Conservation (phyloP, 148 eudicot species). For the Silene conica region DNA sequence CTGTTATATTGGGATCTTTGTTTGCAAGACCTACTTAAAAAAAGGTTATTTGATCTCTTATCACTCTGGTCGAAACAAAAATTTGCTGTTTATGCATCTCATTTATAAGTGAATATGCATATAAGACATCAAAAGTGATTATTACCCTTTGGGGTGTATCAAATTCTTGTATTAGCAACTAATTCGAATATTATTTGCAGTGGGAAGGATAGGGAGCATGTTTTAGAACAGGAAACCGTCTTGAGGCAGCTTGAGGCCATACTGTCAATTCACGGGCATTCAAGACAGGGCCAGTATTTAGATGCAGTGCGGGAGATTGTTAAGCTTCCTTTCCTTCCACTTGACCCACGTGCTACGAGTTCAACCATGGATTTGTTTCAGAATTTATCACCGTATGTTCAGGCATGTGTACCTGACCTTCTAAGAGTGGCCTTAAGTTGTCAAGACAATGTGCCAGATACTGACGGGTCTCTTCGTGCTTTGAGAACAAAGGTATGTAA, state of each 20-base stretch:
- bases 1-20: not conserved
- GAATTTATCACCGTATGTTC: no score
- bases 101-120: not conserved
- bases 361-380: not conserved
- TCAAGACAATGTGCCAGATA: no score
- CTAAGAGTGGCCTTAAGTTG: no score
- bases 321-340: constrained; percentile 82
- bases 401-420: no score
- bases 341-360: constrained; percentile 74
- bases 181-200: constrained; percentile 34
- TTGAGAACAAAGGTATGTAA: not conserved
- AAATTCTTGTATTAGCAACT: not conserved
- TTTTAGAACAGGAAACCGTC: constrained; percentile 75
- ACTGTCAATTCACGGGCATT: constrained; percentile 63
- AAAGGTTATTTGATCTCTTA: not conserved
- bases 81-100: not conserved
- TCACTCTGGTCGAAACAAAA: not conserved
- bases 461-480: no score
- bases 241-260: constrained; percentile 88
- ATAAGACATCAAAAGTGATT: not conserved
- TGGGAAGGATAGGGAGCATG: constrained; percentile 72
- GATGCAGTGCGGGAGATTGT: constrained; percentile 82
- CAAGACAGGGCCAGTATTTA: constrained; percentile 50
- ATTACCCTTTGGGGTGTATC: not conserved
- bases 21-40: not conserved